Evolutionary conservation across 148 eudicot species (phyloP), one percentile per base, ranked within the genome.

Genomic region (Arctostaphylos glauca): DNA sequence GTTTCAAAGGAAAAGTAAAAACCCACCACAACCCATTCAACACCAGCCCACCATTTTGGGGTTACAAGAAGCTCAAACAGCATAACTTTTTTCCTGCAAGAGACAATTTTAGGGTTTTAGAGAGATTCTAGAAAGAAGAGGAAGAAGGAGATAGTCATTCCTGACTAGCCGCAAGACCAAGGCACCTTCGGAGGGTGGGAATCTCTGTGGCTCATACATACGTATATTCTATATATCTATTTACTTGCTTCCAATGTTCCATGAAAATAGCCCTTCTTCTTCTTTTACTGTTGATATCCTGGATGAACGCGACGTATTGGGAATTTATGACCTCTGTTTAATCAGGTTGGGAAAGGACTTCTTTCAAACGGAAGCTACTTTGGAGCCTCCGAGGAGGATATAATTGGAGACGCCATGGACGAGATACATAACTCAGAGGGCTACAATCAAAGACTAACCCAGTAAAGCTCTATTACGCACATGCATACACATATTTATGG

Each of bases 381-480:
- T 60, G 73, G 55, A 46, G 73, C 3, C 25, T 55, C 56, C 12
- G 25, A 46, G 52, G 31, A 5, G 13, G 18, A 9, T 21, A 12
- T 79, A 23, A 9, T 66, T 49, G 74, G 52, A 46, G 13, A 8
- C 55, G 15, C 31, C 46, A 80, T 80, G 82, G 82, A 80, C 31
- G 62, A 49, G 49, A 68, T 4, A 52, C 46, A 68, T 18, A 25
- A 38, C 12, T 67, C 48, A 9, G 41, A 52, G 46, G 75, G 58
- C 5, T 43, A 13, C 75, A 25, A 67, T 70, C 50, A 52, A 47
- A 52, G 64, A 53, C 16, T 68, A 52, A 68, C 18, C 49, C 72
- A 53, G 83, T 81, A 66, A 70, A 81, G 64, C 74, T 81, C 18
- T n/a, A 10, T 60, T 74, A 13, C 60, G 14, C 13, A 16, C 8